Evolutionary conservation across 352 stramenopile genomes (phyloP), one percentile per base, ranked within the genome.

Genomic region (Phytophthora megakarya): DNA sequence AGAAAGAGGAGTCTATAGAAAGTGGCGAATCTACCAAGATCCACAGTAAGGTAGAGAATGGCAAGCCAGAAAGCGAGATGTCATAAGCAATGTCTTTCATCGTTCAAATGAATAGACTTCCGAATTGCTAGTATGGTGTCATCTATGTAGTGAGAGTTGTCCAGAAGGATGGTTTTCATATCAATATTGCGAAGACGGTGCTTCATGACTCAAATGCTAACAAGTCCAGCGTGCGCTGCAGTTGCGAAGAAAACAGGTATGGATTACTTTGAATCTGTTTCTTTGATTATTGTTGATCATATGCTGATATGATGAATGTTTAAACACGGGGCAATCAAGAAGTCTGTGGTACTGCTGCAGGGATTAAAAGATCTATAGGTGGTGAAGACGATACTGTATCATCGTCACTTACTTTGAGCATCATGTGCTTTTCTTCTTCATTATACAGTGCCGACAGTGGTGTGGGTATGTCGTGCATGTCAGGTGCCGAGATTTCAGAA

Each of bases 371-470:
- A 19, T 26, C 52, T 44, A 66, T 49, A 10, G 52, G 40, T 21
- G 65, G 59, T 16, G 65, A 72, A 15, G 58, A 61, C 28, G 45
- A 49, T 22, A 63, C 38, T 11, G 52, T 13, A 9, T 37, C 32
- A 6, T 56, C 46, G 3, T 50, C 44, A 38, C 52, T 47, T 35
- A 87, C 75, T n/a, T 77, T 68, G 5, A 75, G 80, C 66, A 93
- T 90, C 50, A 91, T 54, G 2, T 43, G 47, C 30, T 83, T 85
- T 38, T 93, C 84, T 64, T 93, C 84, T 32, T 88, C 76, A 25
- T 89, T 88, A 61, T 91, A 93, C 4, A 93, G 66, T 8, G 81
- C 84, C 6, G 83, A 74, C 15, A 93, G 57, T 13, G 84, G 84
- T 26, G 81, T 88, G 13, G 78, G 65, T 2, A 86, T 59, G 30